A percentile compares a stretch with the other conserved stretches of the same genome.
Evolutionary conservation across 371 early-diverging fungal genomes (phyloP).

Genomic region (Mortierella sp.): DNA sequence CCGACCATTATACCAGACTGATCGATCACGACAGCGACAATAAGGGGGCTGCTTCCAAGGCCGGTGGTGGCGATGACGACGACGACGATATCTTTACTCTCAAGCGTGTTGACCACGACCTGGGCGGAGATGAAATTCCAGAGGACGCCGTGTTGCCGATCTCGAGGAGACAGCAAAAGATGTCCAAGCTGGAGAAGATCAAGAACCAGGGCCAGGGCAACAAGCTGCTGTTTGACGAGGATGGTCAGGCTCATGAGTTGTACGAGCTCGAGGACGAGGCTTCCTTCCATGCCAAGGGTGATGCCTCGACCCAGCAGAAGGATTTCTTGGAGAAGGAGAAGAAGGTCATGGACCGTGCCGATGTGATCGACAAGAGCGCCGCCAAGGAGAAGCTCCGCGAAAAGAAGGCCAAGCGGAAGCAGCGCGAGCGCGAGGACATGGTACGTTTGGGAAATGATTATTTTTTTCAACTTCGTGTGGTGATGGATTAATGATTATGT

Average conservation of each 20-base stretch:
- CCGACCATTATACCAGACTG: slow-evolving; percentile 90
- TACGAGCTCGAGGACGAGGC: slow-evolving; percentile 86
- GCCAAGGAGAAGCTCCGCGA: slow-evolving; percentile 80
- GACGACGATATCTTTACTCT: slow-evolving; percentile 87
- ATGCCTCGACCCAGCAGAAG: slow-evolving; percentile 71
- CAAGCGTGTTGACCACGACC: slow-evolving; percentile 79
- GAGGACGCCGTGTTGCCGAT: slow-evolving; percentile 31
- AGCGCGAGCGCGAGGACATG: slow-evolving; percentile 70
- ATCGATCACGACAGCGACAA: slow-evolving; percentile 74
- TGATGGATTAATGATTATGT: neutral
- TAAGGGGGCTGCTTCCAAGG: slow-evolving; percentile 4
- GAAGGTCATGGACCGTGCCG: slow-evolving; percentile 76
- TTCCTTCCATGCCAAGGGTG: slow-evolving; percentile 83
- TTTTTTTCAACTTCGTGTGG: neutral
- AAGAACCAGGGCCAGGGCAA: slow-evolving; percentile 78
- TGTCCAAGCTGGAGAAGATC: slow-evolving; percentile 86
- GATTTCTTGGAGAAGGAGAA: slow-evolving; percentile 77
- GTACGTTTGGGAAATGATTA: slow-evolving; percentile 16
- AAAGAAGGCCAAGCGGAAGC: slow-evolving; percentile 78
- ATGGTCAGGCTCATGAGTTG: slow-evolving; percentile 83
- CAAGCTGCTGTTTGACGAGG: slow-evolving; percentile 92
- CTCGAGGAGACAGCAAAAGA: slow-evolving; percentile 55
- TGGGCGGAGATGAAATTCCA: slow-evolving; percentile 59
- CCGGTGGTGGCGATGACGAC: slow-evolving; percentile 59
- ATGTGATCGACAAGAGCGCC: slow-evolving; percentile 78